These are phyloP conservation scores for Dioscorea cayenensis DNA, from an alignment of 116 monocot genomes.

Conservation along the genomic window DNA sequence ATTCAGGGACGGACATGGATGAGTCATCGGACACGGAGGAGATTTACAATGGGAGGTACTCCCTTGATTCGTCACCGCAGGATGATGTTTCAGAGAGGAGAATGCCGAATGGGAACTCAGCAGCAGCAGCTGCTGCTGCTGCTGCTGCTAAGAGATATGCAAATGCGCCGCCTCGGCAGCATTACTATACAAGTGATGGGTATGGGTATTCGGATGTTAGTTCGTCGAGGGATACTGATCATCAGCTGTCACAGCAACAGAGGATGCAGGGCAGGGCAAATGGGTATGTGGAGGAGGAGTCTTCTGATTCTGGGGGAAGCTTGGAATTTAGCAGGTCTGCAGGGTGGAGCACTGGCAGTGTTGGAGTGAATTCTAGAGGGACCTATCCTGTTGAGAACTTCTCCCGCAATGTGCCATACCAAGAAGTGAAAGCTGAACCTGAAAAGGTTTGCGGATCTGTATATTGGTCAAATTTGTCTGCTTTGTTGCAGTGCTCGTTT, in stretches of 20 bases:
- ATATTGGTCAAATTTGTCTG: no score
- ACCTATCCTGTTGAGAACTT: slow-evolving; percentile 21
- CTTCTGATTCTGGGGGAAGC: slow-evolving; percentile 58
- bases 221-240: slow-evolving; percentile 45
- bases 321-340: slow-evolving; percentile 27
- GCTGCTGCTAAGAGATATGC: no score
- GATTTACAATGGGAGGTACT: slow-evolving; percentile 41
- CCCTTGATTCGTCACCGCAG: slow-evolving; percentile 55
- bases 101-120: slow-evolving; percentile 11
- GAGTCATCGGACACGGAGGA: slow-evolving; percentile 60
- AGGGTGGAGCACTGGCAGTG: slow-evolving; percentile 11
- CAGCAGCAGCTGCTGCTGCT: no score
- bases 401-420: slow-evolving; percentile 20
- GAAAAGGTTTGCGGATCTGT: slow-evolving; percentile 25
- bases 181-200: slow-evolving; percentile 57
- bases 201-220: slow-evolving; percentile 78
- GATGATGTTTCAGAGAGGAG: slow-evolving; percentile 16
- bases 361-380: slow-evolving; percentile 7
- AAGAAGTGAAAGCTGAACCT: slow-evolving; percentile 11
- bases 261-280: slow-evolving; percentile 24
- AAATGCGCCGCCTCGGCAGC: slow-evolving; percentile 1
- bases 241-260: slow-evolving; percentile 19
- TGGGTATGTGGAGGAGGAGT: slow-evolving; percentile 52
- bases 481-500: no score
- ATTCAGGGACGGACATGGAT: slow-evolving; percentile 69